Conservation (phyloP, 2,329 filamentous ascomycete species). For the Talaromyces sp. region DNA sequence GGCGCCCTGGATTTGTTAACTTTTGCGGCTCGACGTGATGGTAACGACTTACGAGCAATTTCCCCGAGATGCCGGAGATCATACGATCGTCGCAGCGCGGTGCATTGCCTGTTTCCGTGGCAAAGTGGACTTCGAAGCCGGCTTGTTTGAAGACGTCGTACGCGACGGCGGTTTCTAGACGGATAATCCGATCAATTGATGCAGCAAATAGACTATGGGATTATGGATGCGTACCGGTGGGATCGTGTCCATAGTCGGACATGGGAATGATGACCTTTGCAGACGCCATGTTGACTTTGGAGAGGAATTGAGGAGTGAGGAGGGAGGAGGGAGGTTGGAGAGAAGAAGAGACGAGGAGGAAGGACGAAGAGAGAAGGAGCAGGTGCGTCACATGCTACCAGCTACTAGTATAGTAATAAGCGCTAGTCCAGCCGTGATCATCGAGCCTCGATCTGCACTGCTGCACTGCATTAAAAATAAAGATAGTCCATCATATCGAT, state of each 20-base stretch:
- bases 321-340: not conserved
- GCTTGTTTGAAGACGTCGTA: slow-evolving; percentile 45
- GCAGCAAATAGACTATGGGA: not conserved
- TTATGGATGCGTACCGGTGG: slow-evolving; percentile 40
- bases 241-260: slow-evolving; percentile 54
- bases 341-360: not conserved
- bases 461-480: not conserved
- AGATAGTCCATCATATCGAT: no score
- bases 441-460: not conserved
- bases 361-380: no score
- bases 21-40: not conserved
- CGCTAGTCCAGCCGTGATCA: not conserved
- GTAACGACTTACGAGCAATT: slow-evolving; percentile 40
- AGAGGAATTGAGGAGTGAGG: not conserved
- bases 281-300: slow-evolving; percentile 1
- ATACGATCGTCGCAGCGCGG: slow-evolving; percentile 49
- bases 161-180: slow-evolving; percentile 47
- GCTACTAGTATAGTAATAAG: not conserved
- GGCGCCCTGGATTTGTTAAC: slow-evolving; percentile 35
- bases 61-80: slow-evolving; percentile 46
- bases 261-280: slow-evolving; percentile 46
- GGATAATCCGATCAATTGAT: not conserved
- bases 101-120: slow-evolving; percentile 45
- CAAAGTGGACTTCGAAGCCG: slow-evolving; percentile 46
- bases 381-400: not conserved